Evolutionary conservation across 2,329 filamentous ascomycete species (phyloP).

Genomic region (Xylaria sp.): DNA sequence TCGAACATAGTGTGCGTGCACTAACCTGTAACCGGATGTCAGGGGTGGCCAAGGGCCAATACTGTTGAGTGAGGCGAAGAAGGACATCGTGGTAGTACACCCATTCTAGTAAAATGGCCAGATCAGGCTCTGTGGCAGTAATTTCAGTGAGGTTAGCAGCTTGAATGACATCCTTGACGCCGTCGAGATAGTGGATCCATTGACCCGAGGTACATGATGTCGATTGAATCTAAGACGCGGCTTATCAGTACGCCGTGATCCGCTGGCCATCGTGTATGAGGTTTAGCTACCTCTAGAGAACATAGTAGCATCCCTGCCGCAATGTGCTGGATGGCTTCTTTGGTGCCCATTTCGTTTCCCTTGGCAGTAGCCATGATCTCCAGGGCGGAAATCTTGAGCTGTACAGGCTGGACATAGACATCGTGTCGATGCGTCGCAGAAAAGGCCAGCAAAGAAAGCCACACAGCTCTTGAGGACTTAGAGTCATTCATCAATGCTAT

Average conservation of each 20-base stretch:
- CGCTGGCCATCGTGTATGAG: too few relatives aligned
- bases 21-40: too few relatives aligned
- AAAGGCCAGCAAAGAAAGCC: constrained; percentile 40
- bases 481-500: too few relatives aligned
- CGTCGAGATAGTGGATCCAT: not conserved
- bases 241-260: constrained; percentile 1
- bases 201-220: not conserved
- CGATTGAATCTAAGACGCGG: not conserved
- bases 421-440: constrained; percentile 38
- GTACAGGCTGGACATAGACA: constrained; percentile 34
- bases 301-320: constrained; percentile 44
- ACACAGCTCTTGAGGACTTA: constrained; percentile 21
- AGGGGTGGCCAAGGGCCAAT: not conserved
- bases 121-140: too few relatives aligned
- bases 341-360: constrained; percentile 13
- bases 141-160: too few relatives aligned
- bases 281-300: constrained; percentile 45
- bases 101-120: too few relatives aligned
- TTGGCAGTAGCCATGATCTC: constrained; percentile 30
- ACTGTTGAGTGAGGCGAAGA: not conserved
- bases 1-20: too few relatives aligned
- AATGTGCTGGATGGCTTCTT: constrained; percentile 43
- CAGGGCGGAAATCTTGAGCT: constrained; percentile 42
- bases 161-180: too few relatives aligned
- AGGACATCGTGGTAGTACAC: too few relatives aligned